phyloP scores from a whole-genome alignment of 345 rosid genomes.

The Salix purpurea region DNA sequence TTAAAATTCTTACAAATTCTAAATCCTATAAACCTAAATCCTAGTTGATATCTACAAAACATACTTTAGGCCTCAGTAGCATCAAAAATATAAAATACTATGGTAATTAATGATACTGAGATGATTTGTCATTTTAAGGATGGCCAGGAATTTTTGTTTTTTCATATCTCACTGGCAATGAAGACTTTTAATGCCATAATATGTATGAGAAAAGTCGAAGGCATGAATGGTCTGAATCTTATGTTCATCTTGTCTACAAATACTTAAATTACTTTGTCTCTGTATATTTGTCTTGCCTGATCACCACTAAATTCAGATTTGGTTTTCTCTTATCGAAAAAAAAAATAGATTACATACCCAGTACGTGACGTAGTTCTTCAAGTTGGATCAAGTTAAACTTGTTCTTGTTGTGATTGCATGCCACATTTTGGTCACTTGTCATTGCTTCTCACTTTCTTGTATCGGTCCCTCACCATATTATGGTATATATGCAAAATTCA shows the following conservation, averaged over 20 bases:
- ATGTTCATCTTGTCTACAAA: not conserved
- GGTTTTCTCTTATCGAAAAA: not conserved
- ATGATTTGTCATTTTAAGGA: not conserved
- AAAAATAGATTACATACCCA: not conserved
- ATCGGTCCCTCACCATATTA: conserved; percentile 23
- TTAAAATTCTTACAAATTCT: too few species aligned
- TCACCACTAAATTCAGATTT: not conserved
- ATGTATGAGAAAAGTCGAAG: conserved; percentile 10
- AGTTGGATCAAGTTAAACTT: not conserved
- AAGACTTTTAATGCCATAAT: not conserved
- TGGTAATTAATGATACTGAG: not conserved
- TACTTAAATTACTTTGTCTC: not conserved
- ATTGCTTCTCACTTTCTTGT: conserved; percentile 14
- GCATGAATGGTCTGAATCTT: not conserved
- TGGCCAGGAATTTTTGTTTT: conserved; percentile 9
- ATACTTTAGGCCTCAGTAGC: conserved; percentile 35
- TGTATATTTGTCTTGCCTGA: not conserved
- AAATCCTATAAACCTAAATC: too few species aligned
- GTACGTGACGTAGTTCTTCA: not conserved
- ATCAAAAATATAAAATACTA: conserved; percentile 3
- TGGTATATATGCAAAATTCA: not conserved
- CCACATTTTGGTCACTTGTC: not conserved
- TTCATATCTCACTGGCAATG: not conserved
- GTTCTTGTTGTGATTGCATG: not conserved
- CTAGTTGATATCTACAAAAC: too few species aligned